Percentiles rank a stretch among this genome's conserved stretches.
These are phyloP conservation scores for Besnoitia besnoiti DNA, from an alignment of 169 alveolate species.

Conservation along the genomic window DNA sequence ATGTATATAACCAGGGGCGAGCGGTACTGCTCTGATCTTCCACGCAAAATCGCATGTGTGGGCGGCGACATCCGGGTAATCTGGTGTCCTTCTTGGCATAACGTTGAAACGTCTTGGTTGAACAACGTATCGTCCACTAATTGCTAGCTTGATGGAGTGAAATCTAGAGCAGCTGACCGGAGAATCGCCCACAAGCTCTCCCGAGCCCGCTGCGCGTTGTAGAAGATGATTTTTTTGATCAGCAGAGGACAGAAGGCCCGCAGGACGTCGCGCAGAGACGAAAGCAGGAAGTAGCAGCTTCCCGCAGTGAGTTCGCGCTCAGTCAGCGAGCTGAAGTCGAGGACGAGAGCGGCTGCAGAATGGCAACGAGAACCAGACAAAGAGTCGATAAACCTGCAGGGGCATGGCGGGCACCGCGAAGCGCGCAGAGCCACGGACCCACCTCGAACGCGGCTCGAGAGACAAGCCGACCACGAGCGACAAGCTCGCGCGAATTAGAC, in stretches of 20 bases:
- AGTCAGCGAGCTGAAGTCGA: background rate
- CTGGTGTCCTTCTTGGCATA: too few relatives aligned
- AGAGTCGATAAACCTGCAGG: background rate
- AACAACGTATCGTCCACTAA: too few relatives aligned
- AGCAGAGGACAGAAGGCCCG: background rate
- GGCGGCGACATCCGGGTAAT: too few relatives aligned
- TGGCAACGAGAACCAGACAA: background rate
- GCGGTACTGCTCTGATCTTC: background rate
- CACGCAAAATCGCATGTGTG: background rate
- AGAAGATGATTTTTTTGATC: background rate
- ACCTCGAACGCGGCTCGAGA: too few relatives aligned
- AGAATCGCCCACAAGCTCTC: conserved; percentile 3
- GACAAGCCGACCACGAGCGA: too few relatives aligned
- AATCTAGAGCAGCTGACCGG: background rate
- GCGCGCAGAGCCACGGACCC: background rate
- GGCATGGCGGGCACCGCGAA: background rate
- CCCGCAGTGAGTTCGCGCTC: background rate
- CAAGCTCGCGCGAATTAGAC: too few relatives aligned
- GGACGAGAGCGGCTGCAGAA: background rate
- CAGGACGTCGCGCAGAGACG: background rate
- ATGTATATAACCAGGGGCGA: background rate
- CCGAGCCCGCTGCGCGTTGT: background rate
- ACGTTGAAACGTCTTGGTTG: too few relatives aligned
- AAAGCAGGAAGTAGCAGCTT: background rate
- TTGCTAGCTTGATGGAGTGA: too few relatives aligned